These are phyloP conservation scores for Vitis hybrid DNA, from an alignment of 177 flowering plant genomes.

Conservation along the genomic window DNA sequence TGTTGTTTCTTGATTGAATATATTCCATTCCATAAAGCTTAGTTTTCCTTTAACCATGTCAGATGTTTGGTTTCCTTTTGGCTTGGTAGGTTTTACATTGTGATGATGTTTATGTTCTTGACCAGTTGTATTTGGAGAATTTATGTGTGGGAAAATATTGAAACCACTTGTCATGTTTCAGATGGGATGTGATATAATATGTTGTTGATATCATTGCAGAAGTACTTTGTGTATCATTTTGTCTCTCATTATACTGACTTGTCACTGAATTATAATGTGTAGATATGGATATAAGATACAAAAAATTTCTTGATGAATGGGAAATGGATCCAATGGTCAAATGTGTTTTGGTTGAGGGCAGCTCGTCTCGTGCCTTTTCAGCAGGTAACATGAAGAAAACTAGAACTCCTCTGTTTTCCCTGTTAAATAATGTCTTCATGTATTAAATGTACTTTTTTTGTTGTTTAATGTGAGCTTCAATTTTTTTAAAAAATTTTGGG, in stretches of 20 bases:
- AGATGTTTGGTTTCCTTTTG: too few relatives aligned
- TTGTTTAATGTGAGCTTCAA: neutral
- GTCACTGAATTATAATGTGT: conserved; percentile 19
- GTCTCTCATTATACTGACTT: neutral
- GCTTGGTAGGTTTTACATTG: too few relatives aligned
- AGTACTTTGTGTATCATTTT: neutral
- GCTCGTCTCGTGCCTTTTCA: conserved; percentile 88
- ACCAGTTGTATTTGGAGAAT: too few relatives aligned
- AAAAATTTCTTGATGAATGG: conserved; percentile 82
- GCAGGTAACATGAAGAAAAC: conserved; percentile 53
- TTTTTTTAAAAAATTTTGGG: neutral
- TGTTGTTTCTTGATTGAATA: too few relatives aligned
- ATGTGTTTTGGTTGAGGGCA: conserved; percentile 79
- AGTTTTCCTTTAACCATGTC: too few relatives aligned
- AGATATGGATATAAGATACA: conserved; percentile 92
- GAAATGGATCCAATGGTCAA: conserved; percentile 74
- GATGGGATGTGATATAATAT: neutral
- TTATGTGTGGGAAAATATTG: too few relatives aligned
- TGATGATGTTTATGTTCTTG: too few relatives aligned
- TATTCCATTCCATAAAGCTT: too few relatives aligned
- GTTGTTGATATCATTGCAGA: neutral
- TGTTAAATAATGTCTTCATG: neutral
- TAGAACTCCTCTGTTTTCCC: neutral
- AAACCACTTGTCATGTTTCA: too few relatives aligned
- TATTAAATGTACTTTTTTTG: neutral